Percentiles rank a stretch among this genome's conserved stretches.
These are phyloP conservation scores for Phytophthora litchii DNA, from an alignment of 352 stramenopile species.

Conservation along the genomic window DNA sequence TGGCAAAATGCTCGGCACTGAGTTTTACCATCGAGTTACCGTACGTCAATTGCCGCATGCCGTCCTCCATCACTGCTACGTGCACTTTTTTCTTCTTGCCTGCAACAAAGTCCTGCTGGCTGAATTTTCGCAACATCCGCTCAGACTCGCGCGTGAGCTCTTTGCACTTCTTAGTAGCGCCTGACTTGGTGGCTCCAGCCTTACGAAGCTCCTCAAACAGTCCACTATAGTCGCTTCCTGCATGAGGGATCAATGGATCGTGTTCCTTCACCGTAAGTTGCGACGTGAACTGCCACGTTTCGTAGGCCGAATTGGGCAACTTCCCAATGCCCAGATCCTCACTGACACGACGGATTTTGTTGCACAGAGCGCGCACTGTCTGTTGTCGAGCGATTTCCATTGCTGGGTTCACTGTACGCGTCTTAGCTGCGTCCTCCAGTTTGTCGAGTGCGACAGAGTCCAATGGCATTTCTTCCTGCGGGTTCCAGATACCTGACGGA, in stretches of 20 bases:
- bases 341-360: slow-evolving; percentile 66
- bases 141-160: slow-evolving; percentile 62
- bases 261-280: slow-evolving; percentile 69
- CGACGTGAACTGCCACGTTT: slow-evolving; percentile 87
- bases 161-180: slow-evolving; percentile 71
- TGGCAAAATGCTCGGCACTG: slow-evolving; percentile 82
- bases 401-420: slow-evolving; percentile 39
- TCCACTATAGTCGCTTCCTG: slow-evolving; percentile 68
- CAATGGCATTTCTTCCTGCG: slow-evolving; percentile 45
- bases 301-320: slow-evolving; percentile 82
- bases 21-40: slow-evolving; percentile 79
- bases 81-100: slow-evolving; percentile 62
- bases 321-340: slow-evolving; percentile 82
- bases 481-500: slow-evolving; percentile 55
- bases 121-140: slow-evolving; percentile 56
- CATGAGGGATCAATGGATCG: slow-evolving; percentile 78
- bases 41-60: slow-evolving; percentile 64
- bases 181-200: slow-evolving; percentile 63
- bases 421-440: slow-evolving; percentile 20
- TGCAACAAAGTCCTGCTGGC: slow-evolving; percentile 45
- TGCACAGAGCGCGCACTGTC: slow-evolving; percentile 65
- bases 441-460: slow-evolving; percentile 14
- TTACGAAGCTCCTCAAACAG: slow-evolving; percentile 78
- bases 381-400: slow-evolving; percentile 79
- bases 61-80: slow-evolving; percentile 35